These are phyloP conservation scores for Gillenia trifoliata DNA, from an alignment of 306 rosid species.

Conservation along the genomic window DNA sequence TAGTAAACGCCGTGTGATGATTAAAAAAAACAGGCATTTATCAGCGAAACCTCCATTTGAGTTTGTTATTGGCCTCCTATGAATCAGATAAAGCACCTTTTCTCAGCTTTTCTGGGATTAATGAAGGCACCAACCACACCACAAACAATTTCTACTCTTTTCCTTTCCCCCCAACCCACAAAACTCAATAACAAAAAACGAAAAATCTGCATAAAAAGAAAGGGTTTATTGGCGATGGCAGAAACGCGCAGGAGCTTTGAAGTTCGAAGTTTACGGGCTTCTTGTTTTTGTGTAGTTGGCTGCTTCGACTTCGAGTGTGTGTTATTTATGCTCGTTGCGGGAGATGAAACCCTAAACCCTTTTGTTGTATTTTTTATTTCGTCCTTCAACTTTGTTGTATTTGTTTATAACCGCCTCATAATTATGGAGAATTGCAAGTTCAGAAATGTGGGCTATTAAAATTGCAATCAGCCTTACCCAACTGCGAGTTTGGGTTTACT, in stretches of 20 bases:
- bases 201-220: not conserved
- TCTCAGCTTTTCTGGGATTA: conserved; percentile 69
- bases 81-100: conserved; percentile 67
- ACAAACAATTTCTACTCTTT: conserved; percentile 24
- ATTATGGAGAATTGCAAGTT: not conserved
- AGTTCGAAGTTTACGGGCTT: not conserved
- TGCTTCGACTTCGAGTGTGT: not conserved
- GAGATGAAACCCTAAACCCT: not conserved
- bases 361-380: not conserved
- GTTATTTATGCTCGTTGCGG: not conserved
- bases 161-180: conserved; percentile 19
- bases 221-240: too few relatives aligned
- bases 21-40: conserved; percentile 38
- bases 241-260: not conserved
- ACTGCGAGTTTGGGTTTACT: not conserved
- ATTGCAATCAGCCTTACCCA: not conserved
- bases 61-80: conserved; percentile 56
- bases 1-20: conserved; percentile 49
- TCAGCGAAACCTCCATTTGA: conserved; percentile 75
- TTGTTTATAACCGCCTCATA: not conserved
- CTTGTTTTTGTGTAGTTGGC: not conserved
- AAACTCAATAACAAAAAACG: not conserved
- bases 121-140: conserved; percentile 48
- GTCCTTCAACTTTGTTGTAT: not conserved
- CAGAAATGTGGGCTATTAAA: not conserved